A percentile compares a stretch with the other conserved stretches of the same genome.
Evolutionary conservation across 2,329 filamentous ascomycete genomes (phyloP).

Genomic region (Amesomyces nigricolor): DNA sequence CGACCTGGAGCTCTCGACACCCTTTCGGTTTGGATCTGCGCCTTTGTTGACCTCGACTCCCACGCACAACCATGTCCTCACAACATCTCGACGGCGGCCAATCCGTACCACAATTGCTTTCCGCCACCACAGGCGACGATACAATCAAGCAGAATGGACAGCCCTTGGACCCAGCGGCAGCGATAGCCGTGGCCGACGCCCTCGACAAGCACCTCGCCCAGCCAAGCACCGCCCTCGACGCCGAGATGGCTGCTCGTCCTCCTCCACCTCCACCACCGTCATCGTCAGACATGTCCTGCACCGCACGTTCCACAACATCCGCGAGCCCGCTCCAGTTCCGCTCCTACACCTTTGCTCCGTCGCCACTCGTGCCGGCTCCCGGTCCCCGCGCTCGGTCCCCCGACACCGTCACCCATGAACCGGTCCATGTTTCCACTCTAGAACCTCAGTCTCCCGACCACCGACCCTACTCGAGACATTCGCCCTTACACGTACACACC

Average conservation of each 20-base stretch:
- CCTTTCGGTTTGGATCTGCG: neutral
- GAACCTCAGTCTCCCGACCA: slow-evolving; percentile 15
- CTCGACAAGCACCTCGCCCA: slow-evolving; percentile 24
- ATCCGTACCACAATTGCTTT: neutral
- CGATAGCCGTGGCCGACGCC: slow-evolving; percentile 25
- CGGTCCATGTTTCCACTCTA: slow-evolving; percentile 2
- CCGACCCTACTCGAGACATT: slow-evolving; percentile 9
- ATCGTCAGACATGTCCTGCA: slow-evolving; percentile 11
- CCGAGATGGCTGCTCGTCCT: slow-evolving; percentile 8
- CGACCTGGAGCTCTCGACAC: slow-evolving; percentile 1
- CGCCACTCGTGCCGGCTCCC: slow-evolving; percentile 25
- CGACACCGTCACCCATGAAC: slow-evolving; percentile 14
- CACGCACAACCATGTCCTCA: slow-evolving; percentile 20
- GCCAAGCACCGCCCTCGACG: slow-evolving; percentile 19
- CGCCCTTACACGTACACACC: slow-evolving; percentile 20
- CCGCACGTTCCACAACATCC: slow-evolving; percentile 10
- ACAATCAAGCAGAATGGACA: slow-evolving; percentile 15
- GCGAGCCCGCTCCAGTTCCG: slow-evolving; percentile 26
- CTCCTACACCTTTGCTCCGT: slow-evolving; percentile 30
- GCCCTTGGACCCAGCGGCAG: slow-evolving; percentile 20
- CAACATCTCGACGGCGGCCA: slow-evolving; percentile 2
- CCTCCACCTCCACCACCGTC: neutral
- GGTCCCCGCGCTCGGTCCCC: slow-evolving; percentile 5
- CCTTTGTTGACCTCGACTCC: slow-evolving; percentile 1
- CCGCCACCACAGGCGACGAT: slow-evolving; percentile 12